These are phyloP conservation scores for Setomelanomma holmii DNA, from an alignment of 2,329 filamentous ascomycete genomes.

Conservation along the genomic window DNA sequence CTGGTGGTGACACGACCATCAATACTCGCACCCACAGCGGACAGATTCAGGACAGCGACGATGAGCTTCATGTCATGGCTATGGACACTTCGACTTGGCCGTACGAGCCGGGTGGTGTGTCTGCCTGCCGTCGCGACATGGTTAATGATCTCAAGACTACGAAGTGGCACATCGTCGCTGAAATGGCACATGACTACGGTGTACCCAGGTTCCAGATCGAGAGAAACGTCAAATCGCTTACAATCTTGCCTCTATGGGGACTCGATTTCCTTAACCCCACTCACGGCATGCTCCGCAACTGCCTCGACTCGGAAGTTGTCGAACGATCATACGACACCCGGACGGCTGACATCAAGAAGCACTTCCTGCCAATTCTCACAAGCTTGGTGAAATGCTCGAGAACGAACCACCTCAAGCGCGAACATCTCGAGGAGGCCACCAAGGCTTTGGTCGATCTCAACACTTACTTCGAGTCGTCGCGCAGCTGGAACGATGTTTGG, in stretches of 20 bases:
- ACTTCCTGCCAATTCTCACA: slow-evolving; percentile 47
- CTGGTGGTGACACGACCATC: slow-evolving; percentile 58
- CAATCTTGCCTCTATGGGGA: slow-evolving; percentile 49
- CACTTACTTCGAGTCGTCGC: slow-evolving; percentile 51
- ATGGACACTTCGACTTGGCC: slow-evolving; percentile 50
- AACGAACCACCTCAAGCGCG: slow-evolving; percentile 39
- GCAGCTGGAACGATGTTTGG: slow-evolving; percentile 54
- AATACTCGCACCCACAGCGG: slow-evolving; percentile 54
- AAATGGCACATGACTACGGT: slow-evolving; percentile 50
- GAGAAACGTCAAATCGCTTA: slow-evolving; percentile 49
- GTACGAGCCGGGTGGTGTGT: slow-evolving; percentile 49
- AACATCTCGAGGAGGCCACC: slow-evolving; percentile 47
- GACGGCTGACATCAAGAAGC: slow-evolving; percentile 41
- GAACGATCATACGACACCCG: slow-evolving; percentile 35
- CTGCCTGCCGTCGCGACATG: slow-evolving; percentile 47
- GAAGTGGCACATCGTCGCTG: slow-evolving; percentile 49
- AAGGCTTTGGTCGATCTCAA: slow-evolving; percentile 48
- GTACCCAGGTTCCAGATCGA: slow-evolving; percentile 50
- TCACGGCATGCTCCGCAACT: slow-evolving; percentile 49
- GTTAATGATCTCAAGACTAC: slow-evolving; percentile 50
- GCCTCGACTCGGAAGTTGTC: slow-evolving; percentile 45
- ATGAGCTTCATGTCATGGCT: slow-evolving; percentile 45
- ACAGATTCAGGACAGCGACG: slow-evolving; percentile 50
- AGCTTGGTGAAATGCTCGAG: slow-evolving; percentile 46
- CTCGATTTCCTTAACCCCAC: slow-evolving; percentile 48